phyloP scores from a whole-genome alignment of 805 yeast genomes.

The Lachancea fermentati region DNA sequence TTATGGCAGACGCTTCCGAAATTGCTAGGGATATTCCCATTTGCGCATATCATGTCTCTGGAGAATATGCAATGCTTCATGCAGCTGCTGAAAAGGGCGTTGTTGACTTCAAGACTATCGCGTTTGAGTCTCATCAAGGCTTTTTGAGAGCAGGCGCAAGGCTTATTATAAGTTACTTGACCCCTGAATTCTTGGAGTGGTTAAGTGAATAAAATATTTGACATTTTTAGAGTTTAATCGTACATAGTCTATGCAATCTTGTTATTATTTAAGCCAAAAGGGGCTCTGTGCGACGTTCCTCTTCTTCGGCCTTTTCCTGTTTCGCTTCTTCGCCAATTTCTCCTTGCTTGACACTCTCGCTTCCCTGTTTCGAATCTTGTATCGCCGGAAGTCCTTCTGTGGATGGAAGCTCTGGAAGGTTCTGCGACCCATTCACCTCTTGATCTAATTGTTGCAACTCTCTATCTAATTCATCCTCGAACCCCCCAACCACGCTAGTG shows the following conservation, averaged over 20 bases:
- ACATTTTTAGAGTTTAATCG: background rate
- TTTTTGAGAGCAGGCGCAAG: conserved; percentile 94
- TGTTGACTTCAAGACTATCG: conserved; percentile 70
- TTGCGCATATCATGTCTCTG: conserved; percentile 94
- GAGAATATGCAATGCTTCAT: conserved; percentile 96
- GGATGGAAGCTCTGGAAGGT: conserved; percentile 21
- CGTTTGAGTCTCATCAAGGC: conserved; percentile 87
- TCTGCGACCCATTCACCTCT: conserved; percentile 35
- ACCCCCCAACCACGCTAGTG: conserved; percentile 31
- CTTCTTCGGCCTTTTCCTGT: conserved; percentile 4
- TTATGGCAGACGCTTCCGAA: conserved; percentile 81
- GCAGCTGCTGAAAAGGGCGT: conserved; percentile 97
- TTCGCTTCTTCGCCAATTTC: background rate
- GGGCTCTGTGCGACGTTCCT: conserved; percentile 4
- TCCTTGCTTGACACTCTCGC: too few species aligned
- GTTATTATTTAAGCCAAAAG: conserved; percentile 2
- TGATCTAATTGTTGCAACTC: conserved; percentile 49
- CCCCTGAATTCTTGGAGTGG: conserved; percentile 97
- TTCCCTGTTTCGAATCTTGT: conserved; percentile 16
- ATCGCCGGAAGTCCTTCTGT: conserved; percentile 28
- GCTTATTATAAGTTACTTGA: conserved; percentile 82
- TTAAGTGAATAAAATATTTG: conserved; percentile 36
- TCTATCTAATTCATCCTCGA: conserved; percentile 59
- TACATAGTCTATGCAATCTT: background rate
- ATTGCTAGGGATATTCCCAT: conserved; percentile 81